Evolutionary conservation across 108 stramenopile genomes (phyloP), one percentile per base, ranked within the genome.

Genomic region (Epipyxis sp.): DNA sequence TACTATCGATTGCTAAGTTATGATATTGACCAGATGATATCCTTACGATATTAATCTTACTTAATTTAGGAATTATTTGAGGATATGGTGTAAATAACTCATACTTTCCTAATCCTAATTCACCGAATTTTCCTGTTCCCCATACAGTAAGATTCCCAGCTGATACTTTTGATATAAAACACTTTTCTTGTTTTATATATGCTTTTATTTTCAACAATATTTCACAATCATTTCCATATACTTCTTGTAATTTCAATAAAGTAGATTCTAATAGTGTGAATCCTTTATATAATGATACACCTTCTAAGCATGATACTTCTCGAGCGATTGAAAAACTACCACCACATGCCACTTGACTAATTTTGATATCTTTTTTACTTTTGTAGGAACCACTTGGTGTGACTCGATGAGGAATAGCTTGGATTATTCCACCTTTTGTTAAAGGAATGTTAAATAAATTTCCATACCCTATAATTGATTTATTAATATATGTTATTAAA

Each of bases 41-140:
- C 3, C 42, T 13, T 10, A 10, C n/a, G 6, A 74, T 37, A 29
- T 6, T 6, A 29, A 74, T 42, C 6, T 32, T 10, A 6, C 42
- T 27, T 37, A 74, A 42, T 32, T 27, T 74, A 3, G 6, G 34
- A 32, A 30, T 74, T 29, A 74, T 10, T 42, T 34, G 6, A 42
- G 71, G 71, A 37, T 34, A 74, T 6, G 71, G 35, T 32, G 71
- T 42, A 37, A 35, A 39, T 32, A 10, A 6, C 10, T 35, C 41
- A 42, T 74, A 13, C 20, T 46, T 34, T 27, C 71, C 71, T 6
- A 35, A 29, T 27, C 71, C 71, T 32, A 74, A 42, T 32, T 74
- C 71, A 32, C 71, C 71, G 25, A 43, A 10, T 6, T 37, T 10
- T 10, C 71, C 71, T 32, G 71, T 74, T 10, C 71, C 71, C 71